Base-by-base conservation (phyloP, 192 early-diverging fungal species). In the Helicostylum pulchrum region DNA sequence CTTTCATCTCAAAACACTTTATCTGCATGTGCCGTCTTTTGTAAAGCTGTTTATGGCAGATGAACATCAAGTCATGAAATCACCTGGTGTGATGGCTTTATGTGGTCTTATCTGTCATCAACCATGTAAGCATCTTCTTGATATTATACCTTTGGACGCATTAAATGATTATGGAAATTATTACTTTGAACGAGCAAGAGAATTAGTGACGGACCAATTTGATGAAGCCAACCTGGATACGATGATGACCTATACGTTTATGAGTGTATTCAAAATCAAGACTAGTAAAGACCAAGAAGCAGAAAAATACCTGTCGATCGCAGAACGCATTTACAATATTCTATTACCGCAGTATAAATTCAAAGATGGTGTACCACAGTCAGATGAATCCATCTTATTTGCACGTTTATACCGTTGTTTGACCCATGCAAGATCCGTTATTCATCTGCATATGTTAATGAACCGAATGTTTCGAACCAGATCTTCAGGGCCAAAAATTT, bases 1-100 rank as follows among this genome's bases (percentile, higher is more conserved):
- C 14, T 30, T 45, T 9, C 63, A 64, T 44, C 26, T 64, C 1
- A 9, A 44, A 12, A 51, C 53, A 8, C 12, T 64, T 4, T 6
- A 17, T 14, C 36, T 64, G 0, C 52, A 64, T 34, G 12, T 53
- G 19, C 63, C 63, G 7, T 53, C 52, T 19, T 64, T 64, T 64
- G 21, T 64, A 6, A 14, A 19, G 4, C 3, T 56, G 4, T 56
- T 56, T 56, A 31, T 20, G 31, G 19, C 2, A 30, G 17, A 5
- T 20, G 19, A 34, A 1, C 14, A 34, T 9, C 31, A 34, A 3
- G 1, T 9, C 2, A 32, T 32, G 9, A 56, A 20, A 12, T 56
- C 54, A 3, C 31, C 54, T 9, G 54, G 30, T 2, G 54, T 39
- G 2, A 56, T 56, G 54, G 34, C 31, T 19, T n/a, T 56, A 6